Conservation (phyloP, 2,329 filamentous ascomycete genomes). For the Talaromyces sp. region DNA sequence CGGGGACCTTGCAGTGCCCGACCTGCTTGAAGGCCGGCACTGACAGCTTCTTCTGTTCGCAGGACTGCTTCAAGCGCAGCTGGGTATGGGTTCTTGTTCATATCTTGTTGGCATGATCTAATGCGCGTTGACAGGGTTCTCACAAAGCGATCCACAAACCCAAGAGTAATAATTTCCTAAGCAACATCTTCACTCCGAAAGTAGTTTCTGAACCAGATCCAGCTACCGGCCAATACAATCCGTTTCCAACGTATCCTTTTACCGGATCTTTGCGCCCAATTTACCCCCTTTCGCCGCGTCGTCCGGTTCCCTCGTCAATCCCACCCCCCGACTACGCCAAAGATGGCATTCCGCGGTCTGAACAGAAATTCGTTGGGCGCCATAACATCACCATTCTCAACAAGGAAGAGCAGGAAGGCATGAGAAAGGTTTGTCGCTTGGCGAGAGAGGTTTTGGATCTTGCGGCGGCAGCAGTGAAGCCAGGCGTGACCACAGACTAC, state of each 20-base stretch:
- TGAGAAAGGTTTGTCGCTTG: conserved; percentile 86
- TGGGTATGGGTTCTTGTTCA: conserved; percentile 62
- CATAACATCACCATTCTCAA: conserved; percentile 82
- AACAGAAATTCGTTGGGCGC: conserved; percentile 60
- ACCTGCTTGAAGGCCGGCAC: conserved; percentile 88
- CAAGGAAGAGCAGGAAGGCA: conserved; percentile 73
- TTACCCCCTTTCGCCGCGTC: conserved; percentile 71
- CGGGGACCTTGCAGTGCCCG: conserved; percentile 82
- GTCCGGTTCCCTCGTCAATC: conserved; percentile 74
- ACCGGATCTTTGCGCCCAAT: conserved; percentile 78
- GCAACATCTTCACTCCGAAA: conserved; percentile 69
- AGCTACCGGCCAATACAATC: conserved; percentile 86
- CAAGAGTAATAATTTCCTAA: conserved; percentile 64
- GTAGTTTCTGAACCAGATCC: conserved; percentile 85
- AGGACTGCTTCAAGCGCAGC: conserved; percentile 98
- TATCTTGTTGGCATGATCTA: background rate
- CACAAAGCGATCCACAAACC: conserved; percentile 85
- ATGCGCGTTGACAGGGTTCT: conserved; percentile 52
- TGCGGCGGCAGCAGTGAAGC: conserved; percentile 73
- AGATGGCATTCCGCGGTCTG: conserved; percentile 68
- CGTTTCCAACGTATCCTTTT: conserved; percentile 81
- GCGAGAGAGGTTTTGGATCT: conserved; percentile 90
- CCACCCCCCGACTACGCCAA: conserved; percentile 80
- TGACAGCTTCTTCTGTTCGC: conserved; percentile 94
- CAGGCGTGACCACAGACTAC: conserved; percentile 93